A percentile compares a stretch with the other conserved stretches of the same genome.
Conservation (phyloP, 805 yeast genomes). For the Saccharomycopsis sp. region DNA sequence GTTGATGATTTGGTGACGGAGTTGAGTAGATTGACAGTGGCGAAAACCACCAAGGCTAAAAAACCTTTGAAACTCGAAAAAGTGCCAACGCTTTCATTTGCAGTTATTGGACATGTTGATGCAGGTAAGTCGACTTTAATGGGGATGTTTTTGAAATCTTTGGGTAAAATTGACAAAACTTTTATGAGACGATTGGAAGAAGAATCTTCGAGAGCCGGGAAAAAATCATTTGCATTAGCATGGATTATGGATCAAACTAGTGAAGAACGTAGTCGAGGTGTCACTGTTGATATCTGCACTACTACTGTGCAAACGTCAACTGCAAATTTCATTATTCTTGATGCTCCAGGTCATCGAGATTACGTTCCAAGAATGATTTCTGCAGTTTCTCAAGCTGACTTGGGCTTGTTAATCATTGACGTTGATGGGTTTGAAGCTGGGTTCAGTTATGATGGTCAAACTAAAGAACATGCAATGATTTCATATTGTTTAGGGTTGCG, state of each 20-base stretch:
- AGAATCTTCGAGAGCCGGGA: constrained; percentile 63
- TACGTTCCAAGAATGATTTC: constrained; percentile 83
- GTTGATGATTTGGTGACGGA: constrained; percentile 6
- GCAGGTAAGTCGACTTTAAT: constrained; percentile 78
- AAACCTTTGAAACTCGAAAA: constrained; percentile 36
- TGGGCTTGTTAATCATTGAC: constrained; percentile 68
- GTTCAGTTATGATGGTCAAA: constrained; percentile 61
- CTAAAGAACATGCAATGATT: constrained; percentile 68
- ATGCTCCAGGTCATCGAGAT: constrained; percentile 81
- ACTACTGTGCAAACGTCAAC: constrained; percentile 52
- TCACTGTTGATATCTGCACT: constrained; percentile 71
- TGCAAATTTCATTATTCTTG: constrained; percentile 61
- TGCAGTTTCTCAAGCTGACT: constrained; percentile 73
- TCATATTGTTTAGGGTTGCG: constrained; percentile 64
- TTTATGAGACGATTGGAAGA: constrained; percentile 54
- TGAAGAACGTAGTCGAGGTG: constrained; percentile 72
- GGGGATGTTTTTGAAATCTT: constrained; percentile 65
- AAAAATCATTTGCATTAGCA: constrained; percentile 74
- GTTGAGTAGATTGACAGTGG: constrained; percentile 17
- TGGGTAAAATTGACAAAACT: constrained; percentile 58
- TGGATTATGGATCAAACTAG: constrained; percentile 80
- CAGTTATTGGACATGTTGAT: constrained; percentile 81
- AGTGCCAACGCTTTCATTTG: constrained; percentile 61
- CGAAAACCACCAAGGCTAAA: constrained; percentile 35
- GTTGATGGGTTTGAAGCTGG: constrained; percentile 67